phyloP scores from a whole-genome alignment of 177 flowering plant species.

The Tripterygium wilfordii region DNA sequence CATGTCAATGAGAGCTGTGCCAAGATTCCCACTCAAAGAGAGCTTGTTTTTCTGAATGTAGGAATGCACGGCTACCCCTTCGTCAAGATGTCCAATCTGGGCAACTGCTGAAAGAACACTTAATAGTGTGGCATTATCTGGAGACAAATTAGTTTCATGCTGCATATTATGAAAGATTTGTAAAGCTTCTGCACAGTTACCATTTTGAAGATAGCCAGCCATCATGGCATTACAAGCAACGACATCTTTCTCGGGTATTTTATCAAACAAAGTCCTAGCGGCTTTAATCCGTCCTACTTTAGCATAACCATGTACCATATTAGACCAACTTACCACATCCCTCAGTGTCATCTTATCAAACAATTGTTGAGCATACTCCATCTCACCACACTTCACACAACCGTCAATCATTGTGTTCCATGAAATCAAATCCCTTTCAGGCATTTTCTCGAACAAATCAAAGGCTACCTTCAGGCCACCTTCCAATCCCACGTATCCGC shows the following conservation, averaged over 20 bases:
- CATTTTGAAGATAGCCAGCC: slow-evolving; percentile 50
- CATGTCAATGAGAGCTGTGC: slow-evolving; percentile 65
- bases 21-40: slow-evolving; percentile 33
- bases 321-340: slow-evolving; percentile 57
- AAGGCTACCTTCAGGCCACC: slow-evolving; percentile 31
- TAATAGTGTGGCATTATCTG: slow-evolving; percentile 41
- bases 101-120: slow-evolving; percentile 48
- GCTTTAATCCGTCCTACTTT: slow-evolving; percentile 31
- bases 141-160: slow-evolving; percentile 15
- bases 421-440: slow-evolving; percentile 49
- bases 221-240: slow-evolving; percentile 62
- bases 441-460: slow-evolving; percentile 49
- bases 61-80: slow-evolving; percentile 42
- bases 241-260: slow-evolving; percentile 51
- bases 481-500: slow-evolving; percentile 31
- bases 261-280: slow-evolving; percentile 40
- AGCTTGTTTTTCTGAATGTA: slow-evolving; percentile 31
- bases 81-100: slow-evolving; percentile 39
- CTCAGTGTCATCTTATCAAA: slow-evolving; percentile 42
- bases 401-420: slow-evolving; percentile 65
- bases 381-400: slow-evolving; percentile 38
- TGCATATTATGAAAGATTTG: slow-evolving; percentile 38
- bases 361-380: slow-evolving; percentile 38
- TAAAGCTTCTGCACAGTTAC: slow-evolving; percentile 38
- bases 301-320: slow-evolving; percentile 53